phyloP scores from a whole-genome alignment of 306 rosid species.

The Ormosia emarginata region DNA sequence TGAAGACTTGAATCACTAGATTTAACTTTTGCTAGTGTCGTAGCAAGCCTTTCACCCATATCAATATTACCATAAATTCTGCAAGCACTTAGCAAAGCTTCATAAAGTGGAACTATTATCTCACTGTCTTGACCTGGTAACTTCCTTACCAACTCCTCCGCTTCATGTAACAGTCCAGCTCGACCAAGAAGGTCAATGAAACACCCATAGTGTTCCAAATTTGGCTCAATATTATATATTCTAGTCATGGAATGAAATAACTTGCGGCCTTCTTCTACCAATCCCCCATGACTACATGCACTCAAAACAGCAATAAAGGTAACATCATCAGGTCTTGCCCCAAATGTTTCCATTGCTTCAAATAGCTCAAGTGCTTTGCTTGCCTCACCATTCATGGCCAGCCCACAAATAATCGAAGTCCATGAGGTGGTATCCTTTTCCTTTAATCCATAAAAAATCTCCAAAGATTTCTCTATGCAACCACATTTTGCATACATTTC shows the following conservation, averaged over 20 bases:
- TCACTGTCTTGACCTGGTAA: constrained; percentile 41
- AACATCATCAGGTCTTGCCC: constrained; percentile 62
- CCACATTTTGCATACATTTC: constrained; percentile 85
- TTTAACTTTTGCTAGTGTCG: constrained; percentile 41
- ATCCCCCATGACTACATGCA: constrained; percentile 71
- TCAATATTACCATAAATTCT: constrained; percentile 58
- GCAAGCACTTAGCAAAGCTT: constrained; percentile 74
- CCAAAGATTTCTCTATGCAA: constrained; percentile 51
- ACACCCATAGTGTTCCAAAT: constrained; percentile 71
- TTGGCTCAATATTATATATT: constrained; percentile 48
- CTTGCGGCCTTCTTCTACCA: constrained; percentile 60
- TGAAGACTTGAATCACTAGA: constrained; percentile 54
- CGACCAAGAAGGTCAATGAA: constrained; percentile 67
- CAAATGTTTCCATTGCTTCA: constrained; percentile 51
- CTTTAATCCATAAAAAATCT: constrained; percentile 48
- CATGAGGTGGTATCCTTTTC: constrained; percentile 62
- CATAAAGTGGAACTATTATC: constrained; percentile 51
- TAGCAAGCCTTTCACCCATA: constrained; percentile 68
- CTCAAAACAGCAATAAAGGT: constrained; percentile 57
- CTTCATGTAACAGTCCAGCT: constrained; percentile 65
- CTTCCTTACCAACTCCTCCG: constrained; percentile 54
- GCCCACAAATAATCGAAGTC: constrained; percentile 73
- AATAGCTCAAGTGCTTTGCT: constrained; percentile 58
- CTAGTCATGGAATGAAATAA: constrained; percentile 50
- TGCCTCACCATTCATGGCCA: constrained; percentile 69